These are phyloP conservation scores for Boletus vinaceobasis DNA, from an alignment of 768 basidiomycete genomes.

Conservation along the genomic window DNA sequence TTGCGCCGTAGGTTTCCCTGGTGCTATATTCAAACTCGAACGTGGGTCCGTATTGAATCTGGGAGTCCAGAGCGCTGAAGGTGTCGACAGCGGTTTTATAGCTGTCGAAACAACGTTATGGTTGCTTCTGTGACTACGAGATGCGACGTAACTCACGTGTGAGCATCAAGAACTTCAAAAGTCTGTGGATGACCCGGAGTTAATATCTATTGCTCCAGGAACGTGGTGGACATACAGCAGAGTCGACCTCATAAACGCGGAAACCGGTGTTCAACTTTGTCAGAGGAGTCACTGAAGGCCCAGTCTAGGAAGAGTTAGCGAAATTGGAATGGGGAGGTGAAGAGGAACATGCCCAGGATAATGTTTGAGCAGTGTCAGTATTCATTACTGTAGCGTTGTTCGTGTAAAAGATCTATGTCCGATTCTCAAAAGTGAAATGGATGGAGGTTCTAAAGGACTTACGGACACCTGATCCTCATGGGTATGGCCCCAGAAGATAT, in stretches of 20 bases:
- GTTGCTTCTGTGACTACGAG: background rate
- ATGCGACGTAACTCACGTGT: constrained; percentile 51
- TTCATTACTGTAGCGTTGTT: constrained; percentile 65
- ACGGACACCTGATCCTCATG: constrained; percentile 73
- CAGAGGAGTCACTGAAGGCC: constrained; percentile 65
- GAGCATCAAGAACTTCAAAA: constrained; percentile 73
- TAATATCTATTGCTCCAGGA: background rate
- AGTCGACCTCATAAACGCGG: constrained; percentile 45
- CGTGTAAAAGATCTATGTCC: constrained; percentile 59
- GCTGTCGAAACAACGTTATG: constrained; percentile 31
- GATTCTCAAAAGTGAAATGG: background rate
- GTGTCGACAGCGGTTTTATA: constrained; percentile 63
- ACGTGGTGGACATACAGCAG: constrained; percentile 43
- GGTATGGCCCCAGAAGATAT: constrained; percentile 76
- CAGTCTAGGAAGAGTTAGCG: constrained; percentile 43
- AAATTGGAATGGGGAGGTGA: constrained; percentile 4
- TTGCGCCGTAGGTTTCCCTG: constrained; percentile 60
- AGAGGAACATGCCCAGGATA: constrained; percentile 44
- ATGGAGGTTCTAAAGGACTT: constrained; percentile 8
- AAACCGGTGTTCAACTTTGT: constrained; percentile 76
- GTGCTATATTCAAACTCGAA: constrained; percentile 66
- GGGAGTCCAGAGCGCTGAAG: constrained; percentile 56
- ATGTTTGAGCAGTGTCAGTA: constrained; percentile 51
- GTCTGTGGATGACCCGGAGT: constrained; percentile 42
- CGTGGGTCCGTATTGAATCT: constrained; percentile 55